phyloP scores from a whole-genome alignment of 495 filamentous ascomycete genomes.

The Lasiosphaeria hispida region DNA sequence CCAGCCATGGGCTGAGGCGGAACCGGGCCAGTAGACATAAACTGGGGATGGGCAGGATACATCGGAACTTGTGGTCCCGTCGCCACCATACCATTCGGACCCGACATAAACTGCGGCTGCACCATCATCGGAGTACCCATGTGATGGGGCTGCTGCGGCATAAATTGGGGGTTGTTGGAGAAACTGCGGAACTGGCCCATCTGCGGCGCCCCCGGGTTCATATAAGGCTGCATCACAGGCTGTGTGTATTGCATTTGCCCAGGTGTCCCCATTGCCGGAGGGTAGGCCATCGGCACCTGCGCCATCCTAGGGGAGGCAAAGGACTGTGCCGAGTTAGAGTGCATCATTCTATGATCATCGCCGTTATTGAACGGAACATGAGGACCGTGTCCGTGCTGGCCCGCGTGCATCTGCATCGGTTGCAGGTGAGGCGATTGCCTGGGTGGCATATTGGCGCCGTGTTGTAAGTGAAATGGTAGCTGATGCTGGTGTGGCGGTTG shows the following conservation, averaged over 20 bases:
- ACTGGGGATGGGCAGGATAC: slow-evolving; percentile 61
- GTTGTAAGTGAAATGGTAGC: slow-evolving; percentile 66
- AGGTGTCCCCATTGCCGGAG: slow-evolving; percentile 64
- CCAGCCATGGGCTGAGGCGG: slow-evolving; percentile 59
- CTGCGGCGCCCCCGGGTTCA: slow-evolving; percentile 62
- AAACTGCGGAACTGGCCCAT: slow-evolving; percentile 52
- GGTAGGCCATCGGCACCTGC: slow-evolving; percentile 66
- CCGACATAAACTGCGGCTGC: slow-evolving; percentile 60
- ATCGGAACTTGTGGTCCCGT: slow-evolving; percentile 69
- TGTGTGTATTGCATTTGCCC: slow-evolving; percentile 71
- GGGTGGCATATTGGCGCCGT: slow-evolving; percentile 41
- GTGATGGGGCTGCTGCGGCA: slow-evolving; percentile 59
- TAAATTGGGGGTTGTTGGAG: slow-evolving; percentile 62
- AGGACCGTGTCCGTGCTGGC: slow-evolving; percentile 61
- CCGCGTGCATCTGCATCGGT: slow-evolving; percentile 61
- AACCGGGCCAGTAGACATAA: slow-evolving; percentile 59
- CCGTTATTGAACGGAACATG: slow-evolving; percentile 61
- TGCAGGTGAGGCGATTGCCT: slow-evolving; percentile 64
- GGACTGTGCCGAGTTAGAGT: slow-evolving; percentile 72
- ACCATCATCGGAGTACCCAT: slow-evolving; percentile 78
- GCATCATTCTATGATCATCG: slow-evolving; percentile 85
- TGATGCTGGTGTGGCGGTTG: slow-evolving; percentile 75
- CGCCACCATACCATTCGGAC: slow-evolving; percentile 55
- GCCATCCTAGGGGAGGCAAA: slow-evolving; percentile 75
- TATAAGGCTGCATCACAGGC: slow-evolving; percentile 66